Evolutionary conservation across 108 stramenopile species (phyloP).

Genomic region (Discostella stelligeroides): DNA sequence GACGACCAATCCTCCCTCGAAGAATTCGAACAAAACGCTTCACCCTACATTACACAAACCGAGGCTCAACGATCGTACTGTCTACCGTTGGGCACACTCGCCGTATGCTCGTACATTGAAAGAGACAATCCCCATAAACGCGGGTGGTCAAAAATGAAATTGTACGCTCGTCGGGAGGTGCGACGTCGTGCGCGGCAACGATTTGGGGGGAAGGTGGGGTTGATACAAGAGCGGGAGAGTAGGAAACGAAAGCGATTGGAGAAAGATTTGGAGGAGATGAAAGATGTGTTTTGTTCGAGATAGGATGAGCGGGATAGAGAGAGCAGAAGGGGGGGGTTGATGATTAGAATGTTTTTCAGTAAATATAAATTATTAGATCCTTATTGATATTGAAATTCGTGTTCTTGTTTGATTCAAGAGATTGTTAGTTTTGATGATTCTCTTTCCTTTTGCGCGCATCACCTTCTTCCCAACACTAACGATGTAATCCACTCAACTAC

Average conservation of each 20-base stretch:
- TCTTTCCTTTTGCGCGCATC: too few relatives aligned
- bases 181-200: conserved; percentile 67
- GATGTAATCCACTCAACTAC: not conserved
- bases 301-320: not conserved
- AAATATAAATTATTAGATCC: too few relatives aligned
- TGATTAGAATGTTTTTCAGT: too few relatives aligned
- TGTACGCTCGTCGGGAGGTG: conserved; percentile 71
- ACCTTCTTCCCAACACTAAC: not conserved
- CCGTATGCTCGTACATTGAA: conserved; percentile 66
- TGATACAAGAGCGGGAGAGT: conserved; percentile 63
- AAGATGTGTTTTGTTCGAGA: conserved; percentile 59
- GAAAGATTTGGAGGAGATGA: conserved; percentile 67
- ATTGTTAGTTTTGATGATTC: too few relatives aligned
- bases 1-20: conserved; percentile 56
- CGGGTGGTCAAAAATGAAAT: conserved; percentile 72
- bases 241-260: conserved; percentile 60
- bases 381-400: too few relatives aligned
- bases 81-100: conserved; percentile 80
- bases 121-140: conserved; percentile 71
- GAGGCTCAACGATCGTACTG: conserved; percentile 78
- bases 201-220: conserved; percentile 73
- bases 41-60: conserved; percentile 66
- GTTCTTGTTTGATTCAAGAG: too few relatives aligned
- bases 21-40: conserved; percentile 75
- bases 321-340: conserved; percentile 3